These are phyloP conservation scores for Waltiozyma sp. DNA, from an alignment of 1,139 yeast genomes.

Conservation along the genomic window DNA sequence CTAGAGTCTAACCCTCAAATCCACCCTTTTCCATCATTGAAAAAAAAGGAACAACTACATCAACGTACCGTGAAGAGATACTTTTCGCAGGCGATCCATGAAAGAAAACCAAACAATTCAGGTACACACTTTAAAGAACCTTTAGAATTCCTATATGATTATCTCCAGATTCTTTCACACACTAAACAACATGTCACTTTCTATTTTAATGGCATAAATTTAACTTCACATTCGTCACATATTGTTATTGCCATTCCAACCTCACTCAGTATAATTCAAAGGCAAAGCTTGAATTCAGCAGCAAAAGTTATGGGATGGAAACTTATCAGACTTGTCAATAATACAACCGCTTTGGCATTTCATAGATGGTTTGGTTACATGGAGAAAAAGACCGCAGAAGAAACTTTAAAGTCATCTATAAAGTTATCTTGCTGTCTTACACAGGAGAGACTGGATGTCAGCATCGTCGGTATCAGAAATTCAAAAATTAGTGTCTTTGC, in stretches of 20 bases:
- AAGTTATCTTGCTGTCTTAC: background rate
- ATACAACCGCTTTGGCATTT: background rate
- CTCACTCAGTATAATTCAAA: background rate
- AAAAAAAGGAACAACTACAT: background rate
- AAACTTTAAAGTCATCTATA: background rate
- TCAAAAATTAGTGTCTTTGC: background rate
- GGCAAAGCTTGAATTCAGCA: background rate
- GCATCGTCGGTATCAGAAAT: background rate
- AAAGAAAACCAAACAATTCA: background rate
- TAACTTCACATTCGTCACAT: background rate
- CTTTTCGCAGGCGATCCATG: background rate
- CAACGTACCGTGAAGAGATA: background rate
- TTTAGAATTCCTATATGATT: background rate
- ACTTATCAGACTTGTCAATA: background rate
- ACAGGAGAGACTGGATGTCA: background rate
- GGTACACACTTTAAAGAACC: background rate
- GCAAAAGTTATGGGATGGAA: background rate
- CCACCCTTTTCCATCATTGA: background rate
- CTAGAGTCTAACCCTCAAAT: background rate
- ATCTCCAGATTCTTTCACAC: background rate
- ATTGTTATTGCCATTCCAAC: background rate
- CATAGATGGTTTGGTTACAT: background rate
- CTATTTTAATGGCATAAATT: background rate
- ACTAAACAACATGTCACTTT: background rate
- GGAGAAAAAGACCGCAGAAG: background rate